Evolutionary conservation across 306 rosid genomes (phyloP), one percentile per base, ranked within the genome.

Genomic region (Benincasa hispida): DNA sequence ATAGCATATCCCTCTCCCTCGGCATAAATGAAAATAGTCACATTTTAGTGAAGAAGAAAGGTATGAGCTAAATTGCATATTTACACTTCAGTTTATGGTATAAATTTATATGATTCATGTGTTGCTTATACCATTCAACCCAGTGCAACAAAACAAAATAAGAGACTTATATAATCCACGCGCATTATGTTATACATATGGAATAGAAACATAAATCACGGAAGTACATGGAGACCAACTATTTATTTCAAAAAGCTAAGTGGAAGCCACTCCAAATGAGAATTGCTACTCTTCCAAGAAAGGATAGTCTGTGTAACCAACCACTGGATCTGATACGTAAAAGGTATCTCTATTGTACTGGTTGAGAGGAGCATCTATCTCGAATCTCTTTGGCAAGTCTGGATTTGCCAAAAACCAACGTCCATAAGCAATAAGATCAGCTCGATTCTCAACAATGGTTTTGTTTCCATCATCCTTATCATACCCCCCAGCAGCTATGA

Each of bases 391-490:
- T 25, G 78, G 78, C 54, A 76, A 72, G 55, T 81, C 84, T 50
- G 84, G 84, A 48, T 81, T 81, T 18, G 84, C 84, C 78, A 81
- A 81, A 60, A 81, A 81, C 69, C 10, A 25, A 42, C 84, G 80
- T 18, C 84, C 84, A 59, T 68, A 81, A 2, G 77, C 77, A 51
- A 81, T 35, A 60, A 81, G 75, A 69, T 81, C 84, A 1, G 78
- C 67, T 22, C 57, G 57, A 42, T 81, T 53, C 35, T 81, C 81
- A 30, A 58, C 78, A 25, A 81, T 42, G 12, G 84, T 74, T 60
- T 28, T 34, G 48, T 62, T 81, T 17, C 84, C 84, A n/a, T 76
- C 81, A 25, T 81, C 81, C 78, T 72, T 70, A 30, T 60, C 58
- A 48, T n/a, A 81, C 8, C 78, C 84, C 1, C 81, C 84, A 3